Evolutionary conservation across 78 protist genomes (phyloP).

Genomic region (Dictyostelium firmibasis): DNA sequence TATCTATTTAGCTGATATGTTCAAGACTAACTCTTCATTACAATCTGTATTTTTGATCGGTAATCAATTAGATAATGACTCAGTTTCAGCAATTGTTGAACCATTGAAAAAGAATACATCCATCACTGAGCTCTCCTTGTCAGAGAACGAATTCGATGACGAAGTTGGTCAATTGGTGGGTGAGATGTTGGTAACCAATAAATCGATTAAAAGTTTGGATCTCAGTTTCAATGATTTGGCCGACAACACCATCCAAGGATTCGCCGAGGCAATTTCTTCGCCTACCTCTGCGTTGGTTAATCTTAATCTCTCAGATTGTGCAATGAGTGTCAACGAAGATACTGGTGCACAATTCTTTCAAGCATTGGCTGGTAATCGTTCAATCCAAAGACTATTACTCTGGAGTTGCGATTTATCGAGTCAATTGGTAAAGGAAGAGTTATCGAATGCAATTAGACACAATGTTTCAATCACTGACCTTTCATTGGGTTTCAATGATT

Average conservation of each 20-base stretch:
- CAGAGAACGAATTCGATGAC: conserved; percentile 62
- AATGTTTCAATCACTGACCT: conserved; percentile 17
- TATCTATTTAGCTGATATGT: not conserved
- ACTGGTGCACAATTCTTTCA: conserved; percentile 35
- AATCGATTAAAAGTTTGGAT: conserved; percentile 16
- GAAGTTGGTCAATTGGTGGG: conserved; percentile 42
- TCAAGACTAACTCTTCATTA: not conserved
- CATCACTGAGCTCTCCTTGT: conserved; percentile 35
- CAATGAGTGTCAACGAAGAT: not conserved
- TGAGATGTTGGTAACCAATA: conserved; percentile 23
- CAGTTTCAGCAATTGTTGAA: conserved; percentile 13
- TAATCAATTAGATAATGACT: conserved; percentile 56
- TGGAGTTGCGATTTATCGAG: conserved; percentile 64
- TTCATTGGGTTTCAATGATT: conserved; percentile 62
- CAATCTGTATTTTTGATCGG: conserved; percentile 43
- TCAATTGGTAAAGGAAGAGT: conserved; percentile 20
- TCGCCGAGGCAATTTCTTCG: conserved; percentile 21
- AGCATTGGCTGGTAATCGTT: conserved; percentile 17
- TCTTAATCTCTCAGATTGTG: conserved; percentile 43
- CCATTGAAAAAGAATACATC: conserved; percentile 18
- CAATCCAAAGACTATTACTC: not conserved
- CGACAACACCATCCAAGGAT: not conserved
- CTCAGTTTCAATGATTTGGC: conserved; percentile 40
- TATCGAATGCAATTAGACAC: not conserved
- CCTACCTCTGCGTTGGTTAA: not conserved